phyloP scores from a whole-genome alignment of 2,329 filamentous ascomycete genomes.

The Nemania bipapillata region DNA sequence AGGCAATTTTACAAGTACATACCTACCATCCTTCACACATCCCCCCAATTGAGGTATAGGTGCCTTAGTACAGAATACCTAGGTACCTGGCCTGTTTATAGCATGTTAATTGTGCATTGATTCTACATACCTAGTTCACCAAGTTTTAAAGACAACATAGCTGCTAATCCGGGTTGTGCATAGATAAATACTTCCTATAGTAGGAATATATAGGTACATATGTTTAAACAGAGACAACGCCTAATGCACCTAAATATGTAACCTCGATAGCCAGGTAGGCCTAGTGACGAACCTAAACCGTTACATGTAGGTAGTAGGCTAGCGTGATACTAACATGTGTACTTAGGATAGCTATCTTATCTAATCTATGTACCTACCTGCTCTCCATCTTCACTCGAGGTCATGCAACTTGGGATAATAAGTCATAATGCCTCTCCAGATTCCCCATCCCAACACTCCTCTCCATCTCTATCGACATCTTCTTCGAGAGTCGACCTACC shows the following conservation, averaged over 20 bases:
- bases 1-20: too few relatives aligned
- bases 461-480: constrained; percentile 67
- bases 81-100: not conserved
- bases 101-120: not conserved
- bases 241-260: not conserved
- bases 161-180: not conserved
- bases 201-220: too few relatives aligned
- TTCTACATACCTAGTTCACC: not conserved
- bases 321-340: too few relatives aligned
- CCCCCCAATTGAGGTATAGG: too few relatives aligned
- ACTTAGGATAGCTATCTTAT: too few relatives aligned
- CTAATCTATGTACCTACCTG: not conserved
- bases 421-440: constrained; percentile 51
- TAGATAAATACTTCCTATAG: not conserved
- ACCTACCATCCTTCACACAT: too few relatives aligned
- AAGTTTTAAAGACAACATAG: not conserved
- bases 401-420: not conserved
- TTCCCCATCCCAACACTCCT: constrained; percentile 50
- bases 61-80: not conserved
- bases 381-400: too few relatives aligned
- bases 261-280: too few relatives aligned
- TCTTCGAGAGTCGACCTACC: constrained; percentile 70
- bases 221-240: too few relatives aligned
- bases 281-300: too few relatives aligned
- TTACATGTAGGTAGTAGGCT: too few relatives aligned